phyloP scores from a whole-genome alignment of 2,329 filamentous ascomycete genomes.

The Aureobasidium uvarum region DNA sequence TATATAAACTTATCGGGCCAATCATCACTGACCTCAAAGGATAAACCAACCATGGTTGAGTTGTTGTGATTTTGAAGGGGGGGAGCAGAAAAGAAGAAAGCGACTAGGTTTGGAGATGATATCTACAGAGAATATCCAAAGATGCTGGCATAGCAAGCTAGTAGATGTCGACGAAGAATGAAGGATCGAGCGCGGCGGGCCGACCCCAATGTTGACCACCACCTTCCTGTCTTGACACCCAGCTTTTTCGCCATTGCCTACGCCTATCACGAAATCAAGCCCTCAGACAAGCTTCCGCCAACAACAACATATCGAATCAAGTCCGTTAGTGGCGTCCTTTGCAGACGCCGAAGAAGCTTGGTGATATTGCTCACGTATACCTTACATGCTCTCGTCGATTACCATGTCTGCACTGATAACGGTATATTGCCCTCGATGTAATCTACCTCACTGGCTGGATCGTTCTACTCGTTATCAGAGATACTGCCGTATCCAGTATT shows the following conservation, averaged over 20 bases:
- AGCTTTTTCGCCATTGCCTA: background rate
- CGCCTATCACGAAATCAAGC: background rate
- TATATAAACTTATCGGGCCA: constrained; percentile 20
- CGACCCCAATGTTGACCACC: background rate
- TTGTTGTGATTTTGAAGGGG: background rate
- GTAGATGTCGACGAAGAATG: background rate
- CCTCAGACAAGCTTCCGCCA: constrained; percentile 18
- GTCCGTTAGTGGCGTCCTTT: background rate
- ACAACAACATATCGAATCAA: background rate
- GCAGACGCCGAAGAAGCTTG: constrained; percentile 8
- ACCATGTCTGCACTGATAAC: background rate
- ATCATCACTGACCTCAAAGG: background rate
- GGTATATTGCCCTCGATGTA: background rate
- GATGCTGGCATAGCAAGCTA: background rate
- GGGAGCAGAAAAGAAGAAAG: too few species aligned
- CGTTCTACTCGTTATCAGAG: background rate
- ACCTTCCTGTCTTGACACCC: constrained; percentile 13
- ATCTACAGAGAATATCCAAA: too few species aligned
- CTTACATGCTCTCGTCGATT: background rate
- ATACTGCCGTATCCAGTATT: background rate
- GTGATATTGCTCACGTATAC: background rate
- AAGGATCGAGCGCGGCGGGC: constrained; percentile 14
- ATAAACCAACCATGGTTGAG: background rate
- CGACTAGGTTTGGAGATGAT: too few species aligned
- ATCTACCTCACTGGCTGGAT: too few species aligned